Percentiles rank a stretch among this genome's conserved stretches.
Conservation (phyloP, 176 grass and related monocot genomes). For the Pontederia crassipes region DNA sequence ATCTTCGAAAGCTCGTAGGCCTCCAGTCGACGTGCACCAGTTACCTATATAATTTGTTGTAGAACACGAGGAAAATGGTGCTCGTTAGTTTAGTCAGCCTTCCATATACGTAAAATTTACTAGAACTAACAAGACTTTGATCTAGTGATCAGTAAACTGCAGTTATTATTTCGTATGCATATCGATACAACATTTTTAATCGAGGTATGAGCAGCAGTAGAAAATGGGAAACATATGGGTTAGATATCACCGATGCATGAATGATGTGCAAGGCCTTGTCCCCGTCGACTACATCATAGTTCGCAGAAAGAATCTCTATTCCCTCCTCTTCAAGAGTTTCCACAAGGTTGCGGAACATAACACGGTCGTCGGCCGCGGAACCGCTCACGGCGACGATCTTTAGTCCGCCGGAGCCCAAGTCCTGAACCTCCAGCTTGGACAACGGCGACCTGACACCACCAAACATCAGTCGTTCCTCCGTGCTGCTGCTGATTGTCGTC, state of each 20-base stretch:
- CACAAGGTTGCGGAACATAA: neutral
- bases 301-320: neutral
- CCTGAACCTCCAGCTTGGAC: neutral
- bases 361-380: neutral
- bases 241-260: neutral
- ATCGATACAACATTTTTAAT: too few species aligned
- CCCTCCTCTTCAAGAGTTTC: neutral
- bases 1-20: too few species aligned
- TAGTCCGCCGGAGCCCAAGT: neutral
- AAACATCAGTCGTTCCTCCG: neutral
- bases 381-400: neutral
- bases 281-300: neutral
- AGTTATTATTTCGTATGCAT: too few species aligned
- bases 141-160: too few species aligned
- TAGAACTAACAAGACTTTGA: too few species aligned
- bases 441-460: neutral
- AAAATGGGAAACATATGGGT: too few species aligned
- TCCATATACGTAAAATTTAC: too few species aligned
- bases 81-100: too few species aligned
- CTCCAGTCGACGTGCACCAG: too few species aligned
- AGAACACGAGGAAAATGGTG: too few species aligned
- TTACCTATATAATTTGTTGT: too few species aligned
- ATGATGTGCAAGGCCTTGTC: neutral
- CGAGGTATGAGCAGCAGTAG: too few species aligned
- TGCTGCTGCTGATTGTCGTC: neutral